Percentiles rank a stretch among this genome's conserved stretches.
These are phyloP conservation scores for Musa balbisiana DNA, from an alignment of 202 grass and related monocot genomes.

Conservation along the genomic window DNA sequence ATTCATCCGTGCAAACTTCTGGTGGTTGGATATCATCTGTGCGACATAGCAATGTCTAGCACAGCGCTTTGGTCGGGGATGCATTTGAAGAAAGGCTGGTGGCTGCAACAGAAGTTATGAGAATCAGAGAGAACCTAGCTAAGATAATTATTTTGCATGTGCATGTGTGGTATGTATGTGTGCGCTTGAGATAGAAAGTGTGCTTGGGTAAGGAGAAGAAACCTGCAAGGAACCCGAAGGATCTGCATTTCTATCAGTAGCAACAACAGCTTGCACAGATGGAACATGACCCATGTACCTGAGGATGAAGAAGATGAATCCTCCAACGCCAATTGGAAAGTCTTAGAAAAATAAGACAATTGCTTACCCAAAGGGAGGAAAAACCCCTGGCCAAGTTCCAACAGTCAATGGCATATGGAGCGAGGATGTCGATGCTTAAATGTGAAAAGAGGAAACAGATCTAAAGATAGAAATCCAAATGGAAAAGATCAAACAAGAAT, in stretches of 20 bases:
- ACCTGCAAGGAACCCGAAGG: constrained; percentile 57
- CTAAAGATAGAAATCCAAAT: neutral
- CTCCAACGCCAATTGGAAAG: neutral
- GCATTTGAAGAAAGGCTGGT: constrained; percentile 38
- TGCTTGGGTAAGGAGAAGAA: neutral
- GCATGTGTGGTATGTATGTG: neutral
- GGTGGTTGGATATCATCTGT: constrained; percentile 59
- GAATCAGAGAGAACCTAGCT: neutral
- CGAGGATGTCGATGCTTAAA: constrained; percentile 42
- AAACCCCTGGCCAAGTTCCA: constrained; percentile 59
- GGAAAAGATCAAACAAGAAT: constrained; percentile 16
- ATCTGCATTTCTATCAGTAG: constrained; percentile 49
- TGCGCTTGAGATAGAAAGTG: neutral
- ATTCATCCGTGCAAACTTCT: constrained; percentile 66
- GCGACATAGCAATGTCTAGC: constrained; percentile 86
- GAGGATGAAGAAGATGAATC: constrained; percentile 16
- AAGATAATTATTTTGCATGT: neutral
- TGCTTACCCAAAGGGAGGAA: constrained; percentile 73
- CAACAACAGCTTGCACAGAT: constrained; percentile 52
- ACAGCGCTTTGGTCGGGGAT: constrained; percentile 57
- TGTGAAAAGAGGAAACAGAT: neutral
- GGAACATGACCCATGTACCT: constrained; percentile 80
- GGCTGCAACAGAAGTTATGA: constrained; percentile 40
- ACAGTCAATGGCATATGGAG: constrained; percentile 65
- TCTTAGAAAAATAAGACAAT: neutral